Evolutionary conservation across 1,139 yeast genomes (phyloP).

Genomic region (Yarrowia galli): DNA sequence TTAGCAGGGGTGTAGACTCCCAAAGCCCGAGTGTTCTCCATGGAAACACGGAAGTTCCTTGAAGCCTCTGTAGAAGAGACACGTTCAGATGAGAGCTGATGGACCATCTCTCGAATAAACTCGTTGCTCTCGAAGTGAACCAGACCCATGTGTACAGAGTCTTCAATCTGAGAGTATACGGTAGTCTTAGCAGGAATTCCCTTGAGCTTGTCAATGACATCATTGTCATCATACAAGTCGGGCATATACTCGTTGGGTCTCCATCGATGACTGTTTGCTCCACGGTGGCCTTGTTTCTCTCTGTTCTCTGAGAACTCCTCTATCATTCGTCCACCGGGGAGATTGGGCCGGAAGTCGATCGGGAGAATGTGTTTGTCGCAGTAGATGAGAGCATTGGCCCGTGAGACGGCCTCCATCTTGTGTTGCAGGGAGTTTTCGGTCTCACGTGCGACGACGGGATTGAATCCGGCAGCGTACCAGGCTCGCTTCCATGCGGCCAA

Average conservation of each 20-base stretch:
- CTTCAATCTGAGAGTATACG: slow-evolving; percentile 16
- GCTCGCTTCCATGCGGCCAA: slow-evolving; percentile 48
- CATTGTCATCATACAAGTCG: slow-evolving; percentile 18
- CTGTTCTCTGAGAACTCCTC: slow-evolving; percentile 24
- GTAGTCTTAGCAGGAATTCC: neutral
- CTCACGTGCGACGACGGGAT: slow-evolving; percentile 45
- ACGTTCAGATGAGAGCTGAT: neutral
- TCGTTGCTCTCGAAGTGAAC: slow-evolving; percentile 20
- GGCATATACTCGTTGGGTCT: slow-evolving; percentile 21
- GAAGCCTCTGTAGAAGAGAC: neutral
- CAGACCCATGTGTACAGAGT: slow-evolving; percentile 4
- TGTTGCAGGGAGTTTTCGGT: slow-evolving; percentile 1
- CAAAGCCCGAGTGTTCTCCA: slow-evolving; percentile 21
- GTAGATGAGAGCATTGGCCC: slow-evolving; percentile 11
- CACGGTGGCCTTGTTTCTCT: neutral
- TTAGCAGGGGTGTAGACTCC: slow-evolving; percentile 25
- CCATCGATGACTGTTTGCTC: slow-evolving; percentile 11
- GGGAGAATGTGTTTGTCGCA: slow-evolving; percentile 25
- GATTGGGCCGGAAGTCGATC: slow-evolving; percentile 36
- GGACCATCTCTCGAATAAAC: neutral
- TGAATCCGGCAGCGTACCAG: slow-evolving; percentile 50
- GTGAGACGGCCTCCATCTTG: slow-evolving; percentile 31
- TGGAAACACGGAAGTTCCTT: neutral
- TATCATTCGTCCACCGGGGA: slow-evolving; percentile 28
- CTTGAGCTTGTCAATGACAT: slow-evolving; percentile 23